Evolutionary conservation across 2,329 filamentous ascomycete genomes (phyloP), one percentile per base, ranked within the genome.

Genomic region (Simplicillium sp.): DNA sequence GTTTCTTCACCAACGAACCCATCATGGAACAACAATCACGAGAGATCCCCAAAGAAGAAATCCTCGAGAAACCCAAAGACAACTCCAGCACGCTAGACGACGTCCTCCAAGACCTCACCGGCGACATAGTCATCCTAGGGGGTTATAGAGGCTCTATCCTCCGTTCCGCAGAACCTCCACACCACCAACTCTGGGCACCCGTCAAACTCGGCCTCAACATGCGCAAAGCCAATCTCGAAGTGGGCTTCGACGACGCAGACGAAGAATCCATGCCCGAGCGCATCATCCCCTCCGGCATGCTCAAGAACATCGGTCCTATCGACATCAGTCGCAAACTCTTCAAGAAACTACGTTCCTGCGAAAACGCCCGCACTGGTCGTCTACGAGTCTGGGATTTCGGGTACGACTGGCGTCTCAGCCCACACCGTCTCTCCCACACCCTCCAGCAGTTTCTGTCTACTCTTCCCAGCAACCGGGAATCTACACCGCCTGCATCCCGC

Each of bases 351-450:
- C 73, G 77, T 38, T 80, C 82, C 28, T 85, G 77, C 48, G 79
- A 87, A 11, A 94, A 94, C 52, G 79, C 77, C 2, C 73, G 75
- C 39, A 71, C 67, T 4, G 87, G 86, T 7, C 82, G 75, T 46
- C 65, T 96, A 6, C 73, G 87, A 36, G 75, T 95, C 1, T 88
- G 88, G 68, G 83, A 96, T 52, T 97, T 90, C 55, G 88, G 89
- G 14, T 97, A 95, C 53, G 90, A 97, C 61, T 97, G 90, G 90
- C 75, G 90, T 13, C 66, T 96, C 32, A 92, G 86, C 47, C 90
- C 90, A 1, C 75, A 82, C 53, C 66, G 87, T 1, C 71, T 92
- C 0, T 88, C 84, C 3, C 68, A 71, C 36, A 77, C 77, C 45
- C 66, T 97, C n/a, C 76, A 82, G 29, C 63, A 73, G 14, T 95